A percentile compares a stretch with the other conserved stretches of the same genome.
These are phyloP conservation scores for Flaveria sonorensis DNA, from an alignment of 129 eudicot genomes.

Conservation along the genomic window DNA sequence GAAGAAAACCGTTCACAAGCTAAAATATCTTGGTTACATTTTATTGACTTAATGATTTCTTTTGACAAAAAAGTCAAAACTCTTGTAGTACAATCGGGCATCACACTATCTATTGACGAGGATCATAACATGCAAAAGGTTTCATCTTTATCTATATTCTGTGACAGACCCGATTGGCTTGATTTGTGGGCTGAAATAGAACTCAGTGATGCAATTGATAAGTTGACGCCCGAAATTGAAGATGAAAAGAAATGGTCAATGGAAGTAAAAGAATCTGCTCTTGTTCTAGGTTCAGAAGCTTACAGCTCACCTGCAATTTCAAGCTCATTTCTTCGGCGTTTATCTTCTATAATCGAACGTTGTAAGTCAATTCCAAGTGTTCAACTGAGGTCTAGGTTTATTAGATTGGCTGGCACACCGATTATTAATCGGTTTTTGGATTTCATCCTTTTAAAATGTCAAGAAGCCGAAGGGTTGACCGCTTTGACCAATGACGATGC, in stretches of 20 bases:
- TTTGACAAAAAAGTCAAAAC: slow-evolving; percentile 77
- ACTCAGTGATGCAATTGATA: slow-evolving; percentile 52
- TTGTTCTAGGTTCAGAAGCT: slow-evolving; percentile 59
- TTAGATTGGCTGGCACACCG: slow-evolving; percentile 58
- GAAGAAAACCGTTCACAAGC: slow-evolving; percentile 58
- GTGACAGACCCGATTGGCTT: slow-evolving; percentile 98
- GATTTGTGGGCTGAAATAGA: slow-evolving; percentile 90
- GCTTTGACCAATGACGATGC: slow-evolving; percentile 79
- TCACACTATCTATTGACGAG: slow-evolving; percentile 52
- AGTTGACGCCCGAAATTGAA: slow-evolving; percentile 63
- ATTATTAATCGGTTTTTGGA: slow-evolving; percentile 60
- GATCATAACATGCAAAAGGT: slow-evolving; percentile 59
- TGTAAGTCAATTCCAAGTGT: slow-evolving; percentile 71
- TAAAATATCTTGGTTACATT: slow-evolving; percentile 73
- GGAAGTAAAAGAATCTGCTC: slow-evolving; percentile 44
- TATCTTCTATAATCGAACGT: slow-evolving; percentile 71
- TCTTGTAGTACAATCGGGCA: slow-evolving; percentile 66
- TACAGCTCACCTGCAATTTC: slow-evolving; percentile 69
- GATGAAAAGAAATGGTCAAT: slow-evolving; percentile 71
- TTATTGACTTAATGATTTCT: slow-evolving; percentile 81
- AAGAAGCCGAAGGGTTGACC: slow-evolving; percentile 96
- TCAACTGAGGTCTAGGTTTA: slow-evolving; percentile 58
- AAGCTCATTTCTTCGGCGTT: slow-evolving; percentile 40
- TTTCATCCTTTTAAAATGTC: slow-evolving; percentile 61
- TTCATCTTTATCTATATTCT: slow-evolving; percentile 73